A percentile compares a stretch with the other conserved stretches of the same genome.
Evolutionary conservation across 179 eudicot genomes (phyloP).

Genomic region (Silene noctiflora): DNA sequence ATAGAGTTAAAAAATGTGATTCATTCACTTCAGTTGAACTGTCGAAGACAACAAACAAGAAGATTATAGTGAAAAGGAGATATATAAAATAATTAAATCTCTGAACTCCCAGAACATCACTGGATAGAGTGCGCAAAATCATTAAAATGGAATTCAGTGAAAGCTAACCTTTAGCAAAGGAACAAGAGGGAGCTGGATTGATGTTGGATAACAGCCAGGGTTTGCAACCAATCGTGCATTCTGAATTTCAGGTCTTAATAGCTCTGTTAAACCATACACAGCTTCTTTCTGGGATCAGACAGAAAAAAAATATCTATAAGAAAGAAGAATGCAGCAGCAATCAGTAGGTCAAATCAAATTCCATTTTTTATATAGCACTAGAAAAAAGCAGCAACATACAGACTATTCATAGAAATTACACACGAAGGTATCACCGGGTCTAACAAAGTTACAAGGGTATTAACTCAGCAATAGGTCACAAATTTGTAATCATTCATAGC

Average conservation of each 20-base stretch:
- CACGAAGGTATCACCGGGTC: background rate
- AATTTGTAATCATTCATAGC: background rate
- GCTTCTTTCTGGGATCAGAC: constrained; percentile 61
- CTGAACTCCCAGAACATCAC: background rate
- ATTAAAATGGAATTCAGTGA: background rate
- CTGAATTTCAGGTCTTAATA: constrained; percentile 56
- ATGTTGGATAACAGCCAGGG: constrained; percentile 96
- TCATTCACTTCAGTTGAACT: background rate
- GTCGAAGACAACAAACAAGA: background rate
- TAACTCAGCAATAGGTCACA: constrained; percentile 1
- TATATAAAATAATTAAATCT: background rate
- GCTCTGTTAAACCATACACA: constrained; percentile 89
- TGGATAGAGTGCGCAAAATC: background rate
- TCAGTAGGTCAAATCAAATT: background rate
- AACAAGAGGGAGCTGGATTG: constrained; percentile 82
- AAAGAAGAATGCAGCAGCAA: background rate
- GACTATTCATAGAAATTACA: background rate
- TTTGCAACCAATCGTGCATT: constrained; percentile 81
- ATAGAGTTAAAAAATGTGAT: background rate
- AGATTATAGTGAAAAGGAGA: background rate
- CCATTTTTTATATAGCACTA: background rate
- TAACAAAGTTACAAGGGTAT: background rate
- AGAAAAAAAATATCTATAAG: constrained; percentile 5
- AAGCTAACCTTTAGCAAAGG: constrained; percentile 72
- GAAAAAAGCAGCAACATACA: background rate